Evolutionary conservation across 208 protist species (phyloP).

Genomic region (Acanthamoeba culbertsoni): DNA sequence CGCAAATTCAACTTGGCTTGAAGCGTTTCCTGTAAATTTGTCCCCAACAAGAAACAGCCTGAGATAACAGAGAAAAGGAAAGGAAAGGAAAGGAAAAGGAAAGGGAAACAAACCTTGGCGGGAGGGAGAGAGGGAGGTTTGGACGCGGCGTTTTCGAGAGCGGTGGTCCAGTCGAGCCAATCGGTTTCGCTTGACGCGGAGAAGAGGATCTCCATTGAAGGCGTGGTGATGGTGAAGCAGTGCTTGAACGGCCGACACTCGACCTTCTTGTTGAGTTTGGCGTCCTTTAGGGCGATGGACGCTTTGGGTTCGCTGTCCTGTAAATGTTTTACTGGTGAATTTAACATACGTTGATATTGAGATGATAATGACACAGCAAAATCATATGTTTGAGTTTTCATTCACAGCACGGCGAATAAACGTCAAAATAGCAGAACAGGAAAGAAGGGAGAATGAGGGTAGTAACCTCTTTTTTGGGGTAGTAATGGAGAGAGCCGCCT

Average conservation of each 20-base stretch:
- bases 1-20: background rate
- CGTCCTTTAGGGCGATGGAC: background rate
- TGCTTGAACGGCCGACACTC: constrained; percentile 12
- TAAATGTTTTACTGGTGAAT: background rate
- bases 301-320: background rate
- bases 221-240: background rate
- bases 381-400: no score
- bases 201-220: background rate
- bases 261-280: background rate
- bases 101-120: background rate
- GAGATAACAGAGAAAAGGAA: background rate
- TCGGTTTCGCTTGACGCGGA: background rate
- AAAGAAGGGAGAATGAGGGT: background rate
- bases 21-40: background rate
- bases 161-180: background rate
- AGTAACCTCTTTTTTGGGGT: constrained; percentile 1
- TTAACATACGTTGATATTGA: background rate
- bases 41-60: background rate
- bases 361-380: background rate
- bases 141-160: background rate
- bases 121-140: background rate
- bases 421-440: background rate
- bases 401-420: background rate
- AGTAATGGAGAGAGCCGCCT: constrained; percentile 1
- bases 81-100: background rate